A percentile compares a stretch with the other conserved stretches of the same genome.
Evolutionary conservation across 495 filamentous ascomycete species (phyloP).

Genomic region (Hypoxylon crocopeplum): DNA sequence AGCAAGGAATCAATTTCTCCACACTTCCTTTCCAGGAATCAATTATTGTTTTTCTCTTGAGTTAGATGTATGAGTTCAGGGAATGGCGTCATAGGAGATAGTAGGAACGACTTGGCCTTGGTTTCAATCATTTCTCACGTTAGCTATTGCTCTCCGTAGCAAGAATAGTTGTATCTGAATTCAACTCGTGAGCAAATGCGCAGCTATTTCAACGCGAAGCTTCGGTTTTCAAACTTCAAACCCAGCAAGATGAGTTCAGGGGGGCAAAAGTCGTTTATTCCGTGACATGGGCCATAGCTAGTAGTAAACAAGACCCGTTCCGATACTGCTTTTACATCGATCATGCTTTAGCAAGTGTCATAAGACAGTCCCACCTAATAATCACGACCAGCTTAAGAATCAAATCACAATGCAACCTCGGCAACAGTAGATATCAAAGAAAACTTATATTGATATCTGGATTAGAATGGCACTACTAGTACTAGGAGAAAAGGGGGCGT

Average conservation of each 20-base stretch:
- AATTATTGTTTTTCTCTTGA: slow-evolving; percentile 42
- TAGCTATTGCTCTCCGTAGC: background rate
- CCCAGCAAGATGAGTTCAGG: too few relatives aligned
- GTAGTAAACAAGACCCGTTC: too few relatives aligned
- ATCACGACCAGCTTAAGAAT: too few relatives aligned
- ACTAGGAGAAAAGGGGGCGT: slow-evolving; percentile 48
- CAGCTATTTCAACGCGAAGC: too few relatives aligned
- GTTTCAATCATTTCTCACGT: background rate
- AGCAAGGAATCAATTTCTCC: too few relatives aligned
- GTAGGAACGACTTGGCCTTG: background rate
- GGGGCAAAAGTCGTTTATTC: too few relatives aligned
- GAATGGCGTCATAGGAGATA: slow-evolving; percentile 7
- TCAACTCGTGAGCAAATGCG: too few relatives aligned
- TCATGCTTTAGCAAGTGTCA: too few relatives aligned
- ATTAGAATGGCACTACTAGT: slow-evolving; percentile 63
- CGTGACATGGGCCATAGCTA: too few relatives aligned
- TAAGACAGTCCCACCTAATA: too few relatives aligned
- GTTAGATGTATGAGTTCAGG: slow-evolving; percentile 41
- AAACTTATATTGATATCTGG: slow-evolving; percentile 58
- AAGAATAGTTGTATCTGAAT: slow-evolving; percentile 42
- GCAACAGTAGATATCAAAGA: slow-evolving; percentile 34
- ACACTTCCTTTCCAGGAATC: background rate
- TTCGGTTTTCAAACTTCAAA: too few relatives aligned
- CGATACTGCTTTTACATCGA: too few relatives aligned
- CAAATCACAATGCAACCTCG: background rate